Conservation (phyloP, 371 early-diverging fungal species). For the Actinomucor elegans region DNA sequence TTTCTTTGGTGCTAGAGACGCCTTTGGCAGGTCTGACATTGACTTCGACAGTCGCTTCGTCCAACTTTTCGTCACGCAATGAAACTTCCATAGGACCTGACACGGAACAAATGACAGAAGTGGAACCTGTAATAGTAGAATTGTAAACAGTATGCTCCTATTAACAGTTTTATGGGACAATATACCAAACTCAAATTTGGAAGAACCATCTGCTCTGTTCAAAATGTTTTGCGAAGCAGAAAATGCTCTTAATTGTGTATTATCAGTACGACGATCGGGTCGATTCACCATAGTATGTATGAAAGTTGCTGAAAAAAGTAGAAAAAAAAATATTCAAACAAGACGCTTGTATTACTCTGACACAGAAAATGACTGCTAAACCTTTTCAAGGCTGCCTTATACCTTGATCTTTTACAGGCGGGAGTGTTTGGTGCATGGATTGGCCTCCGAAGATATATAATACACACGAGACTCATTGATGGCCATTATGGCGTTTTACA, state of each 20-base stretch:
- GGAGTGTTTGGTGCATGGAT: too few species aligned
- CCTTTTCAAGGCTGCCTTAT: too few species aligned
- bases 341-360: too few species aligned
- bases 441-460: too few species aligned
- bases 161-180: background rate
- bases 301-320: too few species aligned
- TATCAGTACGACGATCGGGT: constrained; percentile 42
- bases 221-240: constrained; percentile 64
- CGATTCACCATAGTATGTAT: constrained; percentile 37
- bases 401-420: too few species aligned
- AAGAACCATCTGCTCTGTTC: constrained; percentile 81
- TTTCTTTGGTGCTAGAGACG: constrained; percentile 66
- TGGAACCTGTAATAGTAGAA: constrained; percentile 50
- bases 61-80: constrained; percentile 83
- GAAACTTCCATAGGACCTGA: constrained; percentile 88
- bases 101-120: constrained; percentile 79
- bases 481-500: too few species aligned
- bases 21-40: constrained; percentile 75
- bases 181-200: constrained; percentile 76
- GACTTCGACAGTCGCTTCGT: constrained; percentile 84
- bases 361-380: too few species aligned
- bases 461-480: too few species aligned
- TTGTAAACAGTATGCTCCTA: background rate
- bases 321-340: too few species aligned
- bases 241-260: constrained; percentile 55